Evolutionary conservation across 257 asterid genomes (phyloP), one percentile per base, ranked within the genome.

Genomic region (Salvia hispanica): DNA sequence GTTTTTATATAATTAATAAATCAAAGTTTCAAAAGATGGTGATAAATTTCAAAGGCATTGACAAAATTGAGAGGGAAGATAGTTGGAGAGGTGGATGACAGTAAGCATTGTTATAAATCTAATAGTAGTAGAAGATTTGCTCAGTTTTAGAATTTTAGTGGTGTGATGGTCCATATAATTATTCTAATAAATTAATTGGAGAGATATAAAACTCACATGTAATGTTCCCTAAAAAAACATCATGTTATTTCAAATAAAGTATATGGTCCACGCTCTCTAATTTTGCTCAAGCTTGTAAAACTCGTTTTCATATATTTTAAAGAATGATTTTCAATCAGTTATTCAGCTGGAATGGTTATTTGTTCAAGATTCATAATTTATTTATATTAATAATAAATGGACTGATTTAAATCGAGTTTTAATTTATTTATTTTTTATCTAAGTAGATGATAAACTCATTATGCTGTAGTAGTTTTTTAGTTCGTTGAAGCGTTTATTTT

Each of bases 181-280:
- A 72, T 25, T 25, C 31, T 55, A 63, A 55, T 63, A 63, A 72
- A 63, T 64, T 44, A 72, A 64, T 7, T 36, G 13, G 42, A 58
- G 60, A 34, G 63, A 58, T 56, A 21, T 73, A 66, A 58, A 59
- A 57, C 77, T 15, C 74, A 74, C 78, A 68, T 74, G 78, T 37
- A 54, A 67, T 74, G 74, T 67, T 59, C 62, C 73, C 57, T 37
- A 21, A 7, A 34, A 65, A 5, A 37, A 57, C 25, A 46, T 73
- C 46, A 72, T 46, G 1, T 73, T 34, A 56, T 73, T 73, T 73
- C 73, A 66, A 58, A 42, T 66, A 25, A 47, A 67, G 59, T 58
- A 14, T 60, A 62, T 66, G 60, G 58, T 64, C 71, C 69, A 60
- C 63, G 5, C 63, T 33, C 69, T 48, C 62, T 50, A 61, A 42